Conservation (phyloP, 139 green algal genomes). For the Yamagishiella unicocca region DNA sequence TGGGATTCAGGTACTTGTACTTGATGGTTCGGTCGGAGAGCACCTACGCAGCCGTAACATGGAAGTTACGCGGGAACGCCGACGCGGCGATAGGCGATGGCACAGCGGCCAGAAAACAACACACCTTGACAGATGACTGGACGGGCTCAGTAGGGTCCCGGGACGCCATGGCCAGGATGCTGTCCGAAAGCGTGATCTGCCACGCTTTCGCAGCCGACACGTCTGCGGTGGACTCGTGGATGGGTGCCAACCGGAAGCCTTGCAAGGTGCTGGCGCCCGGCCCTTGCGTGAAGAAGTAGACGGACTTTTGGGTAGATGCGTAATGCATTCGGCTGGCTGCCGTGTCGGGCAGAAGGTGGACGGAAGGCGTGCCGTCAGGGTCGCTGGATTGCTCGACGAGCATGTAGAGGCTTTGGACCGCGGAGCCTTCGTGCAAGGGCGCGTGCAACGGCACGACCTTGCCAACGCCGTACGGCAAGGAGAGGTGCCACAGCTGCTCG, state of each 20-base stretch:
- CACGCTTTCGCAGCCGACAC: constrained; percentile 4
- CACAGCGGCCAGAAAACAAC: too few relatives aligned
- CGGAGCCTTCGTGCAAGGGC: constrained; percentile 54
- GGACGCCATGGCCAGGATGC: constrained; percentile 65
- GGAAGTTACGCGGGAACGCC: too few relatives aligned
- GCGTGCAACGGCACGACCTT: constrained; percentile 69
- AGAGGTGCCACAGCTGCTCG: constrained; percentile 2
- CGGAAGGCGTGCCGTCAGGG: background rate
- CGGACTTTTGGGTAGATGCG: background rate
- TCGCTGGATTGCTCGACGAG: constrained; percentile 40
- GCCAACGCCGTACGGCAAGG: constrained; percentile 33
- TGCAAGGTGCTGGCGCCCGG: background rate
- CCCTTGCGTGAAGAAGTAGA: constrained; percentile 50
- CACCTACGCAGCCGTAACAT: constrained; percentile 71
- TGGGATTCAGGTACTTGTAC: constrained; percentile 95
- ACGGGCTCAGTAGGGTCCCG: constrained; percentile 68
- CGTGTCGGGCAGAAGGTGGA: constrained; percentile 68
- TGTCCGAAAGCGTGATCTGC: constrained; percentile 48
- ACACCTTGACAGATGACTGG: constrained; percentile 81
- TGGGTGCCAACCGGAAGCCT: constrained; percentile 28
- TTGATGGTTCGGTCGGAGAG: constrained; percentile 88
- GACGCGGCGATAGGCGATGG: background rate
- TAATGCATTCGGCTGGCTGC: constrained; percentile 15
- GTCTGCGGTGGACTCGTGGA: background rate
- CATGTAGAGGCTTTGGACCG: constrained; percentile 70